These are phyloP conservation scores for Grammothele lineata DNA, from an alignment of 768 basidiomycete genomes.

Conservation along the genomic window DNA sequence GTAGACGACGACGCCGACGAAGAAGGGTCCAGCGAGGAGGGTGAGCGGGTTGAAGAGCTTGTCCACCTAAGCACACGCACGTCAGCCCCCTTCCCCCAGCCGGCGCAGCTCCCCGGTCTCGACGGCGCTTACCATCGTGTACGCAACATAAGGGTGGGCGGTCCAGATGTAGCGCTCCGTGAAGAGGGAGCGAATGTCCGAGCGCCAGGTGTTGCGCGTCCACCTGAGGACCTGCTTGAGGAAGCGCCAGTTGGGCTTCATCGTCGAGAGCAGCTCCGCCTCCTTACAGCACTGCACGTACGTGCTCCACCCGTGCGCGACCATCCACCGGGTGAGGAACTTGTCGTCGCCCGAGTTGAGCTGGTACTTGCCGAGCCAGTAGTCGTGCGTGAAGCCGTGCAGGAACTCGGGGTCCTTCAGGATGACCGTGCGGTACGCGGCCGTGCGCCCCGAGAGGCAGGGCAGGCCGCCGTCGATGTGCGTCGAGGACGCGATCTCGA, in stretches of 20 bases:
- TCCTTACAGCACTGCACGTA: constrained; percentile 86
- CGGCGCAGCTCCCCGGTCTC: no score
- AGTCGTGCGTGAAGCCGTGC: constrained; percentile 91
- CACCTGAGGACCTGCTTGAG: constrained; percentile 90
- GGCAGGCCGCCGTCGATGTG: constrained; percentile 93
- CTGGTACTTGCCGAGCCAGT: constrained; percentile 92
- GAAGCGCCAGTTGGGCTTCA: constrained; percentile 97
- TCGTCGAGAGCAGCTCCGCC: constrained; percentile 83
- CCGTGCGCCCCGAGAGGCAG: constrained; percentile 89
- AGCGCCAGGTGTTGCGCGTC: constrained; percentile 94
- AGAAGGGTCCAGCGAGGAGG: constrained; percentile 75
- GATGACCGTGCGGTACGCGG: constrained; percentile 91
- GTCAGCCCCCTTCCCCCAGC: constrained; percentile 1
- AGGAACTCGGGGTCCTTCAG: constrained; percentile 93
- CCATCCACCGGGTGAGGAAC: constrained; percentile 95
- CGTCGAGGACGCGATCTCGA: constrained; percentile 84
- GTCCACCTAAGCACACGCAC: constrained; percentile 50
- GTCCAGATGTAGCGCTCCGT: constrained; percentile 89
- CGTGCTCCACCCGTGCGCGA: constrained; percentile 92
- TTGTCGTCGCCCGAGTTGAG: constrained; percentile 94
- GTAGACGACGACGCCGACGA: constrained; percentile 73
- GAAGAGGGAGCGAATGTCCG: constrained; percentile 83
- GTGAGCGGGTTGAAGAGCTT: constrained; percentile 86
- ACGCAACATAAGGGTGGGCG: constrained; percentile 73
- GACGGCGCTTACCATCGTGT: constrained; percentile 82